These are phyloP conservation scores for Knoxdaviesia proteae DNA, from an alignment of 2,329 filamentous ascomycete genomes.

Conservation along the genomic window DNA sequence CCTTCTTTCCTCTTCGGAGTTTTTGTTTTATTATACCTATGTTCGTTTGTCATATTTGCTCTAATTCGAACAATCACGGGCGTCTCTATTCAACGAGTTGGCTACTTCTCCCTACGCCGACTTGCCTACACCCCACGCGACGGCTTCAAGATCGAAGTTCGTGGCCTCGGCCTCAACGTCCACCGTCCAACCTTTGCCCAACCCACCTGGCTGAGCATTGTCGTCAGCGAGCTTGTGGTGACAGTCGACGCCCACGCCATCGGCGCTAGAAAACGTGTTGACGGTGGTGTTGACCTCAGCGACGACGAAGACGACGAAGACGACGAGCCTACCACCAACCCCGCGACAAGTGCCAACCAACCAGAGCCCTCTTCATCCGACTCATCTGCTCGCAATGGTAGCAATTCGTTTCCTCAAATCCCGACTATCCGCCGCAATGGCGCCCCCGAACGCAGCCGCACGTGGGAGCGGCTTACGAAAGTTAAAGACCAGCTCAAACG, in stretches of 20 bases:
- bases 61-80: conserved; percentile 82
- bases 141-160: conserved; percentile 74
- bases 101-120: conserved; percentile 76
- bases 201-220: conserved; percentile 87
- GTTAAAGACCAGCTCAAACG: conserved; percentile 73
- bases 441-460: conserved; percentile 34
- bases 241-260: conserved; percentile 59
- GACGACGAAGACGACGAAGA: conserved; percentile 10
- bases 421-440: conserved; percentile 10
- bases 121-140: conserved; percentile 78
- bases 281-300: conserved; percentile 10
- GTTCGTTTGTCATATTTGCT: conserved; percentile 83
- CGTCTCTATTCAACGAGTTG: conserved; percentile 85
- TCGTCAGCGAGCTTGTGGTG: conserved; percentile 66
- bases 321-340: conserved; percentile 3
- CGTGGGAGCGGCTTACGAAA: conserved; percentile 60
- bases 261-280: conserved; percentile 22
- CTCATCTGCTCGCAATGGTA: too few relatives aligned
- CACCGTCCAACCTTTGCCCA: conserved; percentile 93
- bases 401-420: background rate
- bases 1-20: conserved; percentile 76
- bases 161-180: conserved; percentile 68
- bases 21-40: conserved; percentile 68
- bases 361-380: conserved; percentile 3
- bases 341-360: conserved; percentile 3